Evolutionary conservation across 352 stramenopile genomes (phyloP).

Genomic region (Phytopythium helicoides): DNA sequence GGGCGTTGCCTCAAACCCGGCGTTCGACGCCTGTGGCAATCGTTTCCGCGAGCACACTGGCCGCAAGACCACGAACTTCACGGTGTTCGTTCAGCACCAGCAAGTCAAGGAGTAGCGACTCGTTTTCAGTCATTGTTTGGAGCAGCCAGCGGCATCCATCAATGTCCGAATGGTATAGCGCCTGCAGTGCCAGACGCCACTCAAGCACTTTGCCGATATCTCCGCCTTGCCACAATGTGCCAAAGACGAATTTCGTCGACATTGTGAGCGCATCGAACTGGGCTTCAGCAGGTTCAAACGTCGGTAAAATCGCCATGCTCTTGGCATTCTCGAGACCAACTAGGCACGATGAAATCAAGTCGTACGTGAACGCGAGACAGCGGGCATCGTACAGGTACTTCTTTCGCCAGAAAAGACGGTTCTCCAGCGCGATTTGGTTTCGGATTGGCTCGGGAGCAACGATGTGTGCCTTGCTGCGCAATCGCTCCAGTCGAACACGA

Average conservation of each 20-base stretch:
- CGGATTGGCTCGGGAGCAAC: slow-evolving; percentile 75
- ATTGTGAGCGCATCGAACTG: slow-evolving; percentile 75
- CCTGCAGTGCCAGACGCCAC: slow-evolving; percentile 67
- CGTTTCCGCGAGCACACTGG: slow-evolving; percentile 60
- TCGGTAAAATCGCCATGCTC: slow-evolving; percentile 38
- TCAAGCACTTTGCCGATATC: slow-evolving; percentile 69
- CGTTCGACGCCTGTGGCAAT: slow-evolving; percentile 61
- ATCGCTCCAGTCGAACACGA: slow-evolving; percentile 29
- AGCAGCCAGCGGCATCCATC: slow-evolving; percentile 72
- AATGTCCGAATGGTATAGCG: slow-evolving; percentile 73
- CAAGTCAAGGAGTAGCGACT: slow-evolving; percentile 68
- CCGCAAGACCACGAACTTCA: slow-evolving; percentile 72
- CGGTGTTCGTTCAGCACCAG: slow-evolving; percentile 65
- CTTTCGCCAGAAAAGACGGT: slow-evolving; percentile 85
- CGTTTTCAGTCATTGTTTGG: slow-evolving; percentile 53
- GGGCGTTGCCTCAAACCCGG: slow-evolving; percentile 41
- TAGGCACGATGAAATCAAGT: slow-evolving; percentile 64
- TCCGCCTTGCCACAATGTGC: slow-evolving; percentile 81
- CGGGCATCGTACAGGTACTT: slow-evolving; percentile 77
- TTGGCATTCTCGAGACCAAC: slow-evolving; percentile 34
- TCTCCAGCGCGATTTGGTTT: slow-evolving; percentile 76
- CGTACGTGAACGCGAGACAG: slow-evolving; percentile 80
- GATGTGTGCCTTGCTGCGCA: slow-evolving; percentile 45
- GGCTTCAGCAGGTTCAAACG: slow-evolving; percentile 61
- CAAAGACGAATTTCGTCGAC: slow-evolving; percentile 84